phyloP scores from a whole-genome alignment of 805 yeast genomes.

The Barnettozyma botsteinii region DNA sequence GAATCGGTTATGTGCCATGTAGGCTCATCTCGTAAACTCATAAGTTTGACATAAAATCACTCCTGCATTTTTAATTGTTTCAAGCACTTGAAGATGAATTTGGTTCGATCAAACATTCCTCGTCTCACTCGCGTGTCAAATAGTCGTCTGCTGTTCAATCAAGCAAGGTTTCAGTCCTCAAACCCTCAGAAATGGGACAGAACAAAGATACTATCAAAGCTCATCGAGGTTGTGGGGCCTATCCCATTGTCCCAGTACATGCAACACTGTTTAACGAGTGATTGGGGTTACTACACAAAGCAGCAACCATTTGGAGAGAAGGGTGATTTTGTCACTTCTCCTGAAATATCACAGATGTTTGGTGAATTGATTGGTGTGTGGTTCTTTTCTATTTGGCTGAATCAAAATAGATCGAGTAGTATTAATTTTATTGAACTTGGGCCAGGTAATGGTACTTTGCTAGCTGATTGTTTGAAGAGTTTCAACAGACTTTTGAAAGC shows the following conservation, averaged over 20 bases:
- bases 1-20: too few relatives aligned
- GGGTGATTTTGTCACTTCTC: slow-evolving; percentile 82
- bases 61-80: not conserved
- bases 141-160: too few relatives aligned
- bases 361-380: slow-evolving; percentile 83
- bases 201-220: slow-evolving; percentile 21
- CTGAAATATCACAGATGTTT: slow-evolving; percentile 81
- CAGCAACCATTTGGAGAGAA: slow-evolving; percentile 60
- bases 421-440: slow-evolving; percentile 70
- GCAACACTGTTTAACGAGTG: slow-evolving; percentile 78
- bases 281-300: slow-evolving; percentile 76
- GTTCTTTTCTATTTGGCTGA: slow-evolving; percentile 52
- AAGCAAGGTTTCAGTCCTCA: slow-evolving; percentile 10
- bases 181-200: not conserved
- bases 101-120: too few relatives aligned
- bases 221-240: slow-evolving; percentile 60
- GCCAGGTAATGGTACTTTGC: slow-evolving; percentile 79
- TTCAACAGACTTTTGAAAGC: slow-evolving; percentile 39
- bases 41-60: too few relatives aligned
- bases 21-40: too few relatives aligned
- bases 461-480: slow-evolving; percentile 53
- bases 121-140: too few relatives aligned
- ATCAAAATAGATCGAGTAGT: slow-evolving; percentile 45
- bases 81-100: too few relatives aligned
- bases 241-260: slow-evolving; percentile 66